Evolutionary conservation across 2,329 filamentous ascomycete species (phyloP).

Genomic region (Coniochaeta ligniaria): DNA sequence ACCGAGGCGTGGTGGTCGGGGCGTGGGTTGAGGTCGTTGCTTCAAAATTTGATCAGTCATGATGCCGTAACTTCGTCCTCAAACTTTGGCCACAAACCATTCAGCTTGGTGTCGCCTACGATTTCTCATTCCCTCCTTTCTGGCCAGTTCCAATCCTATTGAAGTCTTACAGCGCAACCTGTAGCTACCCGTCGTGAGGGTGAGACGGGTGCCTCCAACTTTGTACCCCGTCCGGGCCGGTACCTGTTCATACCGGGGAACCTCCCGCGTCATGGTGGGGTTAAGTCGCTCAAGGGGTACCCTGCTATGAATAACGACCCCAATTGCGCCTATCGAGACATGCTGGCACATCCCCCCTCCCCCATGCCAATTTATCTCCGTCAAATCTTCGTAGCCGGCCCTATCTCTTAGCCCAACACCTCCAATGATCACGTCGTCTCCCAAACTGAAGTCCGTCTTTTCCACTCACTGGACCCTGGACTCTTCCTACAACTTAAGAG

Average conservation of each 20-base stretch:
- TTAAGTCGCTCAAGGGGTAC: not conserved
- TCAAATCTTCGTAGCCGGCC: not conserved
- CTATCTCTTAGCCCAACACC: not conserved
- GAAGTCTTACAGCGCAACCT: not conserved
- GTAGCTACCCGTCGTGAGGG: not conserved
- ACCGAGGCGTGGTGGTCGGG: not conserved
- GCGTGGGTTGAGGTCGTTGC: not conserved
- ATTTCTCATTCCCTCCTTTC: not conserved
- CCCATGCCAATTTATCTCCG: slow-evolving; percentile 1
- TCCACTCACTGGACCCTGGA: not conserved
- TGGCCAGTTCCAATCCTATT: not conserved
- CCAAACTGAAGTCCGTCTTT: not conserved
- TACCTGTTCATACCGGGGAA: slow-evolving; percentile 1
- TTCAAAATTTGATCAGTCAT: not conserved
- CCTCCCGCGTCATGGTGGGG: not conserved
- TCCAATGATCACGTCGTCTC: not conserved
- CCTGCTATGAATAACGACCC: not conserved
- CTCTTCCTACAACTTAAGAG: not conserved
- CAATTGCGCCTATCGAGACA: not conserved
- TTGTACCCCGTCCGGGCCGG: not conserved
- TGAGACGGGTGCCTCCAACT: not conserved
- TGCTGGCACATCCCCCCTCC: not conserved
- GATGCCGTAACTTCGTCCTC: not conserved
- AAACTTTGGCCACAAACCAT: no score
- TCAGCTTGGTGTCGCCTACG: not conserved